Percentiles rank a stretch among this genome's conserved stretches.
These are phyloP conservation scores for Daldinia decipiens DNA, from an alignment of 495 filamentous ascomycete genomes.

Conservation along the genomic window DNA sequence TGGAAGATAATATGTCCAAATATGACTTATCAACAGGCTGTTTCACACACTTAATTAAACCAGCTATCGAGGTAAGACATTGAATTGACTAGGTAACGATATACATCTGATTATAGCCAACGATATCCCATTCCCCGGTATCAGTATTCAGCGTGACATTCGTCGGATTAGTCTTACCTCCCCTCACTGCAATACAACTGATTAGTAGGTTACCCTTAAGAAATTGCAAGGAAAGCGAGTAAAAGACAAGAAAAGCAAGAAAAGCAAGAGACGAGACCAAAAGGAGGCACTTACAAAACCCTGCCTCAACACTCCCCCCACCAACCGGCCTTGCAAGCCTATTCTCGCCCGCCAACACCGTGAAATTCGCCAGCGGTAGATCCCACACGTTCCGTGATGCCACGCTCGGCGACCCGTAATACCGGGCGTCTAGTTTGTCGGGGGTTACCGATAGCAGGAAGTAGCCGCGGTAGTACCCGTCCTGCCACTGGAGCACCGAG, in stretches of 20 bases:
- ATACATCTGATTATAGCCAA: conserved; percentile 48
- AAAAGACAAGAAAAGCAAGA: background rate
- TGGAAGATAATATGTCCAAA: too few relatives aligned
- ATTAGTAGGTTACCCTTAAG: conserved; percentile 3
- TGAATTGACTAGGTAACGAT: conserved; percentile 19
- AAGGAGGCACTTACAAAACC: conserved; percentile 40
- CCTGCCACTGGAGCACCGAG: conserved; percentile 72
- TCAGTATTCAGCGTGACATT: conserved; percentile 63
- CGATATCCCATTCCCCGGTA: conserved; percentile 49
- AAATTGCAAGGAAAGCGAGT: background rate
- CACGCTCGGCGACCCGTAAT: conserved; percentile 57
- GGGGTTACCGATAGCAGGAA: conserved; percentile 53
- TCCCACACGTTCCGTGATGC: conserved; percentile 62
- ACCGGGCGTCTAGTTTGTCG: conserved; percentile 40
- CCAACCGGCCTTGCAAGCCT: conserved; percentile 59
- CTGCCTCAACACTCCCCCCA: conserved; percentile 61
- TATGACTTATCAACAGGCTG: background rate
- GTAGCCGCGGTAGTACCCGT: conserved; percentile 73
- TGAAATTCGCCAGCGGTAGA: conserved; percentile 69
- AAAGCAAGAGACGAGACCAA: background rate
- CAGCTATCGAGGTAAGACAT: background rate
- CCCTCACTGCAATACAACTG: conserved; percentile 48
- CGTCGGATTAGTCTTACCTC: conserved; percentile 56
- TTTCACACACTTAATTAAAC: background rate
- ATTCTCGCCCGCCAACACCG: conserved; percentile 65